phyloP scores from a whole-genome alignment of 495 filamentous ascomycete species.

The Alectoria sarmentosa region DNA sequence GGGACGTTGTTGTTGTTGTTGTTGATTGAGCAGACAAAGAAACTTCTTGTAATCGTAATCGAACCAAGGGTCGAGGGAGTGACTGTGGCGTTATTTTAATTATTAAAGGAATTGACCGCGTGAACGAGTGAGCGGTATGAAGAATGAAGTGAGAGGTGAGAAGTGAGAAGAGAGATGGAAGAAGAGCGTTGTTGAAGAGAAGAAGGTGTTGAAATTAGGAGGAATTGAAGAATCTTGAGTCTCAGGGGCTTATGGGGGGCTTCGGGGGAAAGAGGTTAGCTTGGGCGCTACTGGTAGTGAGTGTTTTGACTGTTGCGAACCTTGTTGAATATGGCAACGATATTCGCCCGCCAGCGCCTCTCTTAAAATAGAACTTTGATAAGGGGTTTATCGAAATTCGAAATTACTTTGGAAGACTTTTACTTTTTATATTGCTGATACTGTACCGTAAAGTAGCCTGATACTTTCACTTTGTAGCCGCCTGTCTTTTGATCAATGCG shows the following conservation, averaged over 20 bases:
- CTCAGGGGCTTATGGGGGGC: no score
- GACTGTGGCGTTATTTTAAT: slow-evolving; percentile 17
- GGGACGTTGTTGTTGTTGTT: slow-evolving; percentile 23
- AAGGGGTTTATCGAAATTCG: no score
- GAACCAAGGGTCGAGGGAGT: slow-evolving; percentile 30
- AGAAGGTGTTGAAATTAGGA: neutral
- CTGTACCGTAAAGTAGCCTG: no score
- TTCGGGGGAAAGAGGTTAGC: no score
- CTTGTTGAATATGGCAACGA: neutral
- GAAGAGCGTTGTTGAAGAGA: slow-evolving; percentile 12
- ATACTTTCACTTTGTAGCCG: no score
- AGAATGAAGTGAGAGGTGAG: slow-evolving; percentile 24
- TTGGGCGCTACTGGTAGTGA: no score
- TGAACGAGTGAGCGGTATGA: slow-evolving; percentile 24
- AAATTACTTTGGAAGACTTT: no score
- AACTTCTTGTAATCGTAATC: slow-evolving; percentile 21
- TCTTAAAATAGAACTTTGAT: no score
- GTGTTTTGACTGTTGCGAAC: no score
- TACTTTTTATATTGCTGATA: no score
- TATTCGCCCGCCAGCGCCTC: no score
- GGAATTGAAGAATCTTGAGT: neutral
- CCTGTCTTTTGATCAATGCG: no score
- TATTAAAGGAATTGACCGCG: slow-evolving; percentile 18
- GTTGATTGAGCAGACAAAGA: slow-evolving; percentile 30
- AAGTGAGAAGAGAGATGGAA: slow-evolving; percentile 21